Base-by-base conservation (phyloP, 208 protist species). In the Acanthamoeba lenticulata region DNA sequence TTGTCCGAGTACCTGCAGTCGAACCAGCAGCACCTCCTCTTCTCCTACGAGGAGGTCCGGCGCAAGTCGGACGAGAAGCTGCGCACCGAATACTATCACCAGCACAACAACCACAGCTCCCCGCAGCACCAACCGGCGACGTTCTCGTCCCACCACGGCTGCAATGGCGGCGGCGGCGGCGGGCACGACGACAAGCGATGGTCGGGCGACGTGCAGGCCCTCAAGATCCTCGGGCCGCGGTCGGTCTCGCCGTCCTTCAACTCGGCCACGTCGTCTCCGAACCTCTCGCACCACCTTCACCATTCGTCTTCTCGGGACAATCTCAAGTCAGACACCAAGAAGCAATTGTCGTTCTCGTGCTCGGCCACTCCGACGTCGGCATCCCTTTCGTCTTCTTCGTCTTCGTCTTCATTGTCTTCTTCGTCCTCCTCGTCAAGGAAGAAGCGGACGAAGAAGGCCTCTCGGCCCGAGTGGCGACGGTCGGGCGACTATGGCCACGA, bases 21-120 rank as follows among this genome's bases (percentile, higher is more conserved):
- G 45, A 89, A 89, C 47, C 79, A 89, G 36, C 42, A 89, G 44
- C 79, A 89, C 79, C 49, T 89, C 38, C 40, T 79, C 24, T 79
- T 79, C 69, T 79, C 69, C 21, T 79, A 79, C 7, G 69, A 79
- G 24, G 69, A 79, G 38, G 69, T 79, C 17, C 69, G 69, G 21
- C 69, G 69, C 69, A 79, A 79, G 69, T 79, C 69, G 7, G 69
- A 79, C 38, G 69, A 79, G n/a, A 79, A 79, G 69, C 38, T 79
- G 69, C 32, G 65, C 29, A 77, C 65, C 36, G 65, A 42, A 17
- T 32, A 77, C 4, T 24, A 21, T 24, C 65, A 77, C 4, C 65
- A 42, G 65, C 65, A 42, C 29, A 60, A 17, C 57, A 65, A 11
- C 60, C 11, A 6, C 60, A 67, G 60, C n/a, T 13, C 3, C 55